Percentiles rank a stretch among this genome's conserved stretches.
These are phyloP conservation scores for Phaeolepiota aurea DNA, from an alignment of 768 basidiomycete species.

Conservation along the genomic window DNA sequence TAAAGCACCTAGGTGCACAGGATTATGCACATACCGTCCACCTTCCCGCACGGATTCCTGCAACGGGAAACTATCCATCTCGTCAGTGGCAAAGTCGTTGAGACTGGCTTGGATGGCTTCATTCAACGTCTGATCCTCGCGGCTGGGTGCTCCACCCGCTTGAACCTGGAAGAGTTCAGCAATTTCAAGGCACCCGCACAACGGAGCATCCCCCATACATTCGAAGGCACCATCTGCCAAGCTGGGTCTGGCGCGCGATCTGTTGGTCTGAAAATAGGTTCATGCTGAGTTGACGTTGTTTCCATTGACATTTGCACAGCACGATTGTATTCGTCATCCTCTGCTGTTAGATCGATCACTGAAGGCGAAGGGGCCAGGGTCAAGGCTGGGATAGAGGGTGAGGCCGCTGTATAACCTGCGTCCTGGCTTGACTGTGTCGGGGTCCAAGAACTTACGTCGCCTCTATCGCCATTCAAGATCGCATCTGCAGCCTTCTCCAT, in stretches of 20 bases:
- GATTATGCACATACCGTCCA: constrained; percentile 46
- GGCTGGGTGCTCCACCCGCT: constrained; percentile 27
- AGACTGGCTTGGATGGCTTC: constrained; percentile 70
- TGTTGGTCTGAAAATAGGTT: constrained; percentile 47
- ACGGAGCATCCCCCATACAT: constrained; percentile 31
- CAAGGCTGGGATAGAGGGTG: constrained; percentile 13
- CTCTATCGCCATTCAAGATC: constrained; percentile 42
- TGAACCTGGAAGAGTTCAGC: constrained; percentile 5
- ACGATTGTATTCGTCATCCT: constrained; percentile 43
- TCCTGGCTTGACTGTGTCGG: background rate
- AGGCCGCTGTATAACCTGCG: constrained; percentile 8
- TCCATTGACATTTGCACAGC: constrained; percentile 49
- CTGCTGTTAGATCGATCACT: constrained; percentile 55
- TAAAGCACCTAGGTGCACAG: background rate
- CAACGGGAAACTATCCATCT: constrained; percentile 40
- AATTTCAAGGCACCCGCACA: constrained; percentile 3
- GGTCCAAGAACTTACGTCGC: constrained; percentile 17
- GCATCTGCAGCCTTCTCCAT: constrained; percentile 48
- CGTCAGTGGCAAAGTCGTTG: constrained; percentile 42
- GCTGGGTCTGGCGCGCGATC: constrained; percentile 53
- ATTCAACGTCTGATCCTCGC: constrained; percentile 56
- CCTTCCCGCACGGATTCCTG: constrained; percentile 47
- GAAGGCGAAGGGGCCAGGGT: constrained; percentile 18
- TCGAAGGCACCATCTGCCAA: constrained; percentile 66
- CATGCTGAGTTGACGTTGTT: constrained; percentile 24